Evolutionary conservation across 371 early-diverging fungal species (phyloP), one percentile per base, ranked within the genome.

Genomic region (Mortierella sp.): DNA sequence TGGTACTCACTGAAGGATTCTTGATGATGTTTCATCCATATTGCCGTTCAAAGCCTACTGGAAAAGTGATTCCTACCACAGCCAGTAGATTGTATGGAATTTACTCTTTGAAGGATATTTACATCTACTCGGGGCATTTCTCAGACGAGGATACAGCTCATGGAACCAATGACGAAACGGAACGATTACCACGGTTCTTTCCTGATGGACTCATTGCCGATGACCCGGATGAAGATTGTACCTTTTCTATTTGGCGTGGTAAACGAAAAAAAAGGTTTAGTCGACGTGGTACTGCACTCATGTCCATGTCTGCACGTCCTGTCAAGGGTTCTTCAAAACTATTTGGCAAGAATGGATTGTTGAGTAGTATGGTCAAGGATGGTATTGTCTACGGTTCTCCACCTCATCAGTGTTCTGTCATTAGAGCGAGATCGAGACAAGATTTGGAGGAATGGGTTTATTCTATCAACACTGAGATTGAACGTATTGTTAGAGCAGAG

Each of bases 181-280:
- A 83, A 35, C 75, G 84, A 28, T 68, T 86, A 19, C 75, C 87
- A 3, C 68, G 87, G 13, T 84, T 86, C 31, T 91, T 86, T 49
- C 58, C 75, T 0, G 85, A 87, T 64, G 90, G 90, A 3, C 55
- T 87, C 54, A 77, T 83, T 37, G 85, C 84, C 7, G 83, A 83
- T 32, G 90, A 91, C 59, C 78, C 82, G 3, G 76, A 83, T 29
- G 64, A 86, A 19, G 86, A 87, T 0, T 88, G 91, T 49, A 79
- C 87, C 3, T 91, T 91, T 47, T 85, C 89, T 13, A 73, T 91
- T 26, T 91, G 91, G 91, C 80, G 87, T 58, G 85, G 87, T 10
- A 73, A 82, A 22, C 62, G 70, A 9, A 65, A 83, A 61, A 72
- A 69, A 19, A 83, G 80, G 51, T 88, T 88, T 64, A 84, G 83